Evolutionary conservation across 2,329 filamentous ascomycete genomes (phyloP).

Genomic region (Xylaria sp.): DNA sequence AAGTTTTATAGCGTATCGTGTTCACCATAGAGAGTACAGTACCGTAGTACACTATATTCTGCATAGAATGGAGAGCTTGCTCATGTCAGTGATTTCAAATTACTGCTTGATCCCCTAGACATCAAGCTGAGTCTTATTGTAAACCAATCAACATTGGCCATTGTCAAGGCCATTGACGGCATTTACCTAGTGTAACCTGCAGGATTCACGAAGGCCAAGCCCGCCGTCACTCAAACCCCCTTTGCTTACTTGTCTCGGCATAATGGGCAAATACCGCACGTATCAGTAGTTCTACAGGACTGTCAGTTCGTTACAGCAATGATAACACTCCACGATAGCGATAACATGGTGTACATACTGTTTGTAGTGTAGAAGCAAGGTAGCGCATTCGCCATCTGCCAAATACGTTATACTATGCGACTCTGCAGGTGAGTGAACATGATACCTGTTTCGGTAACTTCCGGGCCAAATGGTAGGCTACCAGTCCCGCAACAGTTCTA

Average conservation of each 20-base stretch:
- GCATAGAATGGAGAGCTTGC: too few relatives aligned
- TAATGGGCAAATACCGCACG: background rate
- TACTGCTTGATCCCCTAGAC: background rate
- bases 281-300: too few relatives aligned
- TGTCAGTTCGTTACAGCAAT: too few relatives aligned
- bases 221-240: background rate
- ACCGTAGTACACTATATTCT: too few relatives aligned
- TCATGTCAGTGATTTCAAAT: conserved; percentile 3
- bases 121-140: background rate
- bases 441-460: conserved; percentile 8
- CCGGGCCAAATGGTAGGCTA: background rate
- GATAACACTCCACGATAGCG: background rate
- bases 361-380: background rate
- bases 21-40: too few relatives aligned
- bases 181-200: background rate
- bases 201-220: conserved; percentile 1
- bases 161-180: background rate
- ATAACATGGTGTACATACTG: background rate
- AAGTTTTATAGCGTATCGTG: too few relatives aligned
- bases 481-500: background rate
- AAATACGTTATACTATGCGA: background rate
- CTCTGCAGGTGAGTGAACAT: background rate
- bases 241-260: background rate
- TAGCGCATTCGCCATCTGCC: background rate
- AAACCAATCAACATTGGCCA: background rate